These are phyloP conservation scores for Phytophthora capsici DNA, from an alignment of 352 stramenopile species.

Conservation along the genomic window DNA sequence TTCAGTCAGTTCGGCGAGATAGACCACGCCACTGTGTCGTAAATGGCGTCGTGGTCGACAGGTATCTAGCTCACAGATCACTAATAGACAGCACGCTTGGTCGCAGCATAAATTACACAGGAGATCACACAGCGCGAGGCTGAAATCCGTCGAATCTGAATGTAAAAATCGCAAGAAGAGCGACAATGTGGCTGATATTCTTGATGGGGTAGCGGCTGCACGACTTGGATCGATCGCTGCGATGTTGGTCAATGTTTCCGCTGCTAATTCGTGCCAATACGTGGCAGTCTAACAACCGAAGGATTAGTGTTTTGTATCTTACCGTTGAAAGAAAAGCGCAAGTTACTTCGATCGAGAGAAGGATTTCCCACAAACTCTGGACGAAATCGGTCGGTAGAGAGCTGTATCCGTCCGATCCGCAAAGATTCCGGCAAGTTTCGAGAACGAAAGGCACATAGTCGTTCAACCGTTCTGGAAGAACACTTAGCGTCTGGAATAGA, in stretches of 20 bases:
- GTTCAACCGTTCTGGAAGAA: slow-evolving; percentile 24
- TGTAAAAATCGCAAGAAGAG: slow-evolving; percentile 39
- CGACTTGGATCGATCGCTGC: slow-evolving; percentile 21
- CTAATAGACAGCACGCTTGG: slow-evolving; percentile 49
- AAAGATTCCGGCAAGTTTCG: slow-evolving; percentile 63
- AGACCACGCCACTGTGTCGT: slow-evolving; percentile 65
- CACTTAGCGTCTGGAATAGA: slow-evolving; percentile 41
- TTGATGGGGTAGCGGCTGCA: slow-evolving; percentile 31
- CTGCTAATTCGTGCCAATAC: slow-evolving; percentile 38
- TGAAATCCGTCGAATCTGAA: slow-evolving; percentile 22
- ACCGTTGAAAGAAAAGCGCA: background rate
- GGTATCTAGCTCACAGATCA: slow-evolving; percentile 77
- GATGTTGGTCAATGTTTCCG: slow-evolving; percentile 55
- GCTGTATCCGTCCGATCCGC: slow-evolving; percentile 26
- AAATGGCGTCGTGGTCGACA: slow-evolving; percentile 46
- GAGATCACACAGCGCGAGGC: slow-evolving; percentile 58
- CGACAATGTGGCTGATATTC: slow-evolving; percentile 38
- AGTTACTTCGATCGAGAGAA: slow-evolving; percentile 27
- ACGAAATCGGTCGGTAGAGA: slow-evolving; percentile 30
- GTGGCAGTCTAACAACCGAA: background rate
- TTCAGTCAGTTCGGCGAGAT: slow-evolving; percentile 62
- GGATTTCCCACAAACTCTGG: slow-evolving; percentile 32
- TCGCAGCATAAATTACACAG: slow-evolving; percentile 70
- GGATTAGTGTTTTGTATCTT: slow-evolving; percentile 3
- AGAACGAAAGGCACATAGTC: slow-evolving; percentile 38